Evolutionary conservation across 2,329 filamentous ascomycete genomes (phyloP), one percentile per base, ranked within the genome.

Genomic region (Neoascochyta sp.): DNA sequence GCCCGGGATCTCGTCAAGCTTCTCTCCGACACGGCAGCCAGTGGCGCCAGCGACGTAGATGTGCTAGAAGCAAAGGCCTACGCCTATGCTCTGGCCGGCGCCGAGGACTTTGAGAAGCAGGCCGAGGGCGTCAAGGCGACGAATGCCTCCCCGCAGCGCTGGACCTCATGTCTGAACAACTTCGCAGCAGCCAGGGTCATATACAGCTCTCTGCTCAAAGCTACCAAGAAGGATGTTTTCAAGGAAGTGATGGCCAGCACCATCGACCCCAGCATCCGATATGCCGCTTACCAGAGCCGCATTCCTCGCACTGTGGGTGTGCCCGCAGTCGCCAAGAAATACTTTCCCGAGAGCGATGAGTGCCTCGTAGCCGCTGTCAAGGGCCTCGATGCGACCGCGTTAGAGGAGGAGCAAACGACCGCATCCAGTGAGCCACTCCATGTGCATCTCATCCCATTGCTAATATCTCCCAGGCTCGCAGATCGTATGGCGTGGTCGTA

Each of bases 231-330:
- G 39, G 90, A 95, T 36, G 70, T 84, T 19, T 92, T 86, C 71
- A 88, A 85, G 57, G 90, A 96, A 39, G 73, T 95, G 14, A 69
- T 98, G 34, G 79, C 83, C 26, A 81, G 85, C 50, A 93, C 85
- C 4, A 81, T 95, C 40, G 92, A 98, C 58, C 89, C 89, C 2
- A 94, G 88, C 41, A 86, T 98, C 52, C 82, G 90, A 42, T 96
- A 93, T 62, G 89, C 89, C 19, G 88, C 92, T 11, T 96, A 96
- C 61, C 88, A 95, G 63, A 75, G 88, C 58, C 84, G 90, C 59
- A 77, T 94, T 17, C 85, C 90, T 0, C 80, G 92, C 23, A 95
- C 88, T 2, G 77, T 88, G 31, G 81, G 89, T 3, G 81, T 95
- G 27, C 75, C 83, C 1, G 76, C 80, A 6, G 84, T 96, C 43